Evolutionary conservation across 331 rosid genomes (phyloP).

Genomic region (Acacia concinna): DNA sequence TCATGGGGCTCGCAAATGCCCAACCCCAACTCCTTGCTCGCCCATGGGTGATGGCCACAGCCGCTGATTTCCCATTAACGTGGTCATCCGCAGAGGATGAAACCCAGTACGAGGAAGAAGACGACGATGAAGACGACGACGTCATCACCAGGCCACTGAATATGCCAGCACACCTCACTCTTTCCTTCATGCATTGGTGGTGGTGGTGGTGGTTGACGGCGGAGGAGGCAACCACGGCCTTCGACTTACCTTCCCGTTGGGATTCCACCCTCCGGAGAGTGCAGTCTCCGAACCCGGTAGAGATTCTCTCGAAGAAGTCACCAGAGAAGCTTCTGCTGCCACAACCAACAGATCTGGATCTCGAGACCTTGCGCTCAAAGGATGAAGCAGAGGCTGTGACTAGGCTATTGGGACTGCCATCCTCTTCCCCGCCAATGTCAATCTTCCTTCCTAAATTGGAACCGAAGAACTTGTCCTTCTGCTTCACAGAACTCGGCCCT

Average conservation of each 20-base stretch:
- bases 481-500: conserved; percentile 21
- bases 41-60: conserved; percentile 33
- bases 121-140: conserved; percentile 58
- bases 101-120: conserved; percentile 70
- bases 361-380: conserved; percentile 70
- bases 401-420: conserved; percentile 47
- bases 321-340: conserved; percentile 96
- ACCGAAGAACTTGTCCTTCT: conserved; percentile 31
- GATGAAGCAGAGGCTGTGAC: conserved; percentile 44
- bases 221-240: conserved; percentile 21
- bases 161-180: conserved; percentile 77
- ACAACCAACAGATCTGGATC: conserved; percentile 97
- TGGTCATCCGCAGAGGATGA: conserved; percentile 51
- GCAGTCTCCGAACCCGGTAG: conserved; percentile 88
- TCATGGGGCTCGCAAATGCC: conserved; percentile 94
- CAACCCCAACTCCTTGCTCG: conserved; percentile 70
- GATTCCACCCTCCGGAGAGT: conserved; percentile 85
- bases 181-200: conserved; percentile 62
- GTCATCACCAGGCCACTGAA: conserved; percentile 74
- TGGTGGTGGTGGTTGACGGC: conserved; percentile 22
- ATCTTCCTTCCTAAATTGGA: conserved; percentile 40
- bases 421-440: conserved; percentile 42
- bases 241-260: conserved; percentile 70
- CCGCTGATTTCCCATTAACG: conserved; percentile 32
- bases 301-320: conserved; percentile 87